Percentiles rank a stretch among this genome's conserved stretches.
Conservation (phyloP, 2,329 filamentous ascomycete species). For the Huntiella abstrusa region DNA sequence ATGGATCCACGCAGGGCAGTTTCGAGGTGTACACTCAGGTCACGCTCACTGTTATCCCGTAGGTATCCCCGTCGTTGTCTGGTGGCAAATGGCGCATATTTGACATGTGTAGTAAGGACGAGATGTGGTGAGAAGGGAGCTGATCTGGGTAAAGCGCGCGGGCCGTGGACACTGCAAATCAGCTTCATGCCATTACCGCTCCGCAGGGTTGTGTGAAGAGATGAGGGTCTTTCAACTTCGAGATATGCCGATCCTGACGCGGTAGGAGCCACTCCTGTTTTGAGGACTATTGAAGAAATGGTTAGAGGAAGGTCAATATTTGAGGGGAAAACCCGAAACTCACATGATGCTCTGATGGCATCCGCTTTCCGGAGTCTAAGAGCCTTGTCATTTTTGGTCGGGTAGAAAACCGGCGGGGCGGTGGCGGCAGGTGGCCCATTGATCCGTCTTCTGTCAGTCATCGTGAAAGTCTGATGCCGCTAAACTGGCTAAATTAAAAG, state of each 20-base stretch:
- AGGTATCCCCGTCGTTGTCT: conserved; percentile 67
- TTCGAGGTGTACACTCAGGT: conserved; percentile 79
- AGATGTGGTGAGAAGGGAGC: conserved; percentile 85
- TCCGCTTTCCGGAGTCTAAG: conserved; percentile 42
- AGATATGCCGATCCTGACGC: conserved; percentile 86
- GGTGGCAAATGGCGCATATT: conserved; percentile 89
- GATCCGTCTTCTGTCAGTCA: conserved; percentile 74
- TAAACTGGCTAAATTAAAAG: not conserved
- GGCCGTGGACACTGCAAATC: conserved; percentile 82
- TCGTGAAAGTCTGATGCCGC: conserved; percentile 17
- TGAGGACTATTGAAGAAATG: conserved; percentile 43
- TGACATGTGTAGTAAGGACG: conserved; percentile 80
- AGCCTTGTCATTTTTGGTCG: conserved; percentile 23
- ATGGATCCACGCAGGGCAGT: conserved; percentile 76
- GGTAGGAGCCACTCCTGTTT: conserved; percentile 80
- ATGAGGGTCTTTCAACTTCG: conserved; percentile 30
- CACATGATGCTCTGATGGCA: conserved; percentile 74
- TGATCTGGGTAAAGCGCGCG: conserved; percentile 72
- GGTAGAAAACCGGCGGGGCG: conserved; percentile 50
- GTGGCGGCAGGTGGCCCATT: conserved; percentile 75
- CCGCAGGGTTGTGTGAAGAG: conserved; percentile 24
- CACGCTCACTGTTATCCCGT: conserved; percentile 68
- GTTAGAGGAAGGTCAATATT: not conserved
- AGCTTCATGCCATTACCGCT: conserved; percentile 63
- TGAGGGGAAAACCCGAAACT: conserved; percentile 17